Percentiles rank a stretch among this genome's conserved stretches.
Evolutionary conservation across 768 basidiomycete species (phyloP).

Genomic region (Hygrocybe coccinea): DNA sequence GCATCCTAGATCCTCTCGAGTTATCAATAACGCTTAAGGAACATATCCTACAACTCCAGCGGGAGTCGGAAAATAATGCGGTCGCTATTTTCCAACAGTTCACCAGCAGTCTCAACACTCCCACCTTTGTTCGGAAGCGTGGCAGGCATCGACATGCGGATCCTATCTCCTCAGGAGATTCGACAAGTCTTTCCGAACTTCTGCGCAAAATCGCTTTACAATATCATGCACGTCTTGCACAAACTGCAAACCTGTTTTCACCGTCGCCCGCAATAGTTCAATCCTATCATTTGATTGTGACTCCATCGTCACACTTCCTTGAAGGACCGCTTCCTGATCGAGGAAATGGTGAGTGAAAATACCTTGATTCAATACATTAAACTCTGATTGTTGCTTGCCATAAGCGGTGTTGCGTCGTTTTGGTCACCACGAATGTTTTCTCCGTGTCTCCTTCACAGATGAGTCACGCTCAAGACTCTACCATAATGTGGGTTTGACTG

Average conservation of each 20-base stretch:
- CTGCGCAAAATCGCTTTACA: slow-evolving; percentile 9
- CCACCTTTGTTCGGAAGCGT: slow-evolving; percentile 5
- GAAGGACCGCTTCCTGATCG: slow-evolving; percentile 33
- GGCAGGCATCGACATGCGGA: not conserved
- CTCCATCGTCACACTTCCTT: slow-evolving; percentile 35
- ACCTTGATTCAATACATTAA: not conserved
- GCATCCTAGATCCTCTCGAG: slow-evolving; percentile 21
- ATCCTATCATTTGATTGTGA: slow-evolving; percentile 36
- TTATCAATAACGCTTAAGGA: slow-evolving; percentile 17
- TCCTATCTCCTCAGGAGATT: not conserved
- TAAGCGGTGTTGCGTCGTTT: slow-evolving; percentile 26
- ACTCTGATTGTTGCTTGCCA: not conserved
- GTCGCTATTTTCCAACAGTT: slow-evolving; percentile 17
- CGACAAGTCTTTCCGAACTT: slow-evolving; percentile 6
- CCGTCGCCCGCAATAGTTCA: slow-evolving; percentile 16
- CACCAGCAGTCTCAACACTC: slow-evolving; percentile 7
- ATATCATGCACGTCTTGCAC: slow-evolving; percentile 11
- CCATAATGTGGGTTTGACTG: slow-evolving; percentile 27
- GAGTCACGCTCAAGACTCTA: slow-evolving; percentile 39
- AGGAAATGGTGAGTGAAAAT: slow-evolving; percentile 12
- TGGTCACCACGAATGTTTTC: slow-evolving; percentile 36
- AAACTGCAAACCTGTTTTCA: slow-evolving; percentile 9
- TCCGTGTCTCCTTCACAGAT: slow-evolving; percentile 47
- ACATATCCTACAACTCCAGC: slow-evolving; percentile 18
- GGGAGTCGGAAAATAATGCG: not conserved